Percentiles rank a stretch among this genome's conserved stretches.
phyloP scores from a whole-genome alignment of 768 basidiomycete genomes.

The Mrakia gelida region DNA sequence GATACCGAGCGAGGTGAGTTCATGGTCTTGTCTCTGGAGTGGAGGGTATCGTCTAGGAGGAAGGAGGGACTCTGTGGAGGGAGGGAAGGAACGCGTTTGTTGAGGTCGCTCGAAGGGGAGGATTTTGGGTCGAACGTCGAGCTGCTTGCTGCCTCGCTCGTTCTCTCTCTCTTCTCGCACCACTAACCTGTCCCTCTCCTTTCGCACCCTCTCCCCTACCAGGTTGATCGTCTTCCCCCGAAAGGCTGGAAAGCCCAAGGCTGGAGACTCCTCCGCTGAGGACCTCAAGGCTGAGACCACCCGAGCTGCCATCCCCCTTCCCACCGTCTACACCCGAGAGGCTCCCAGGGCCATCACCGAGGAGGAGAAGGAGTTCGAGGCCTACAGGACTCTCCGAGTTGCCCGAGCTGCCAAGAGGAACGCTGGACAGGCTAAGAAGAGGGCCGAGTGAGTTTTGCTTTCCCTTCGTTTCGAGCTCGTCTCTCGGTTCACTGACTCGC shows the following conservation, averaged over 20 bases:
- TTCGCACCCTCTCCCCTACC: not conserved
- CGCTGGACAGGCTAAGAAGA: slow-evolving; percentile 81
- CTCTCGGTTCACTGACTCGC: not conserved
- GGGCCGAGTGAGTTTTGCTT: slow-evolving; percentile 47
- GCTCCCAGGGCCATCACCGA: slow-evolving; percentile 86
- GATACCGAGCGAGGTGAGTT: slow-evolving; percentile 68
- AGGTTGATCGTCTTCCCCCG: slow-evolving; percentile 93
- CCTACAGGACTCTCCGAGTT: slow-evolving; percentile 80
- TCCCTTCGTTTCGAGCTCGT: not conserved
- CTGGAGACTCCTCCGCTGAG: slow-evolving; percentile 82
- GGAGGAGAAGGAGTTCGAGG: slow-evolving; percentile 82
- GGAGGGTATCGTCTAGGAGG: not conserved
- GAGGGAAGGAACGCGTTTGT: not conserved
- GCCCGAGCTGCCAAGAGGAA: slow-evolving; percentile 76
- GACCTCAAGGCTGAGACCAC: slow-evolving; percentile 75
- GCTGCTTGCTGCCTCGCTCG: not conserved
- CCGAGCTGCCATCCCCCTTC: slow-evolving; percentile 57
- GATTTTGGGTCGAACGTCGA: not conserved
- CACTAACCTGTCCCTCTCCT: not conserved
- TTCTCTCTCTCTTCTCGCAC: not conserved
- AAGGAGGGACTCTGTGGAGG: not conserved
- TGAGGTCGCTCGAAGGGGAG: not conserved
- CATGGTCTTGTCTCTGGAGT: not conserved
- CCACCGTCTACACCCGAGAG: slow-evolving; percentile 65
- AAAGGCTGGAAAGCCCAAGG: slow-evolving; percentile 91